Evolutionary conservation across 192 early-diverging fungal genomes (phyloP).

Genomic region (Backusella morwellensis): DNA sequence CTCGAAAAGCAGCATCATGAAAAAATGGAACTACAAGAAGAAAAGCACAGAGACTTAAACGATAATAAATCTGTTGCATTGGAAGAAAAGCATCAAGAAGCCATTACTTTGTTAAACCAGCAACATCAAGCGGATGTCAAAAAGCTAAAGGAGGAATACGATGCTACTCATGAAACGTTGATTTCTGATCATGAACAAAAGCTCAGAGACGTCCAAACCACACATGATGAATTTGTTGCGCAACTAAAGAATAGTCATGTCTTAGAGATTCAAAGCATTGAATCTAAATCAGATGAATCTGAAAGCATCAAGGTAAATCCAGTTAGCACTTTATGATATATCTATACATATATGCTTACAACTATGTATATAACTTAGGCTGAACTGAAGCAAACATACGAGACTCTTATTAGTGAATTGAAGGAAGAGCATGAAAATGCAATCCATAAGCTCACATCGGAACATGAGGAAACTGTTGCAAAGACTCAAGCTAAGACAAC

Average conservation of each 20-base stretch:
- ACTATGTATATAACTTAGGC: background rate
- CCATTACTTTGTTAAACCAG: background rate
- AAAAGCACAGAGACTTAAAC: background rate
- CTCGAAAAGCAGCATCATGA: background rate
- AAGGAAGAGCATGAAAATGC: constrained; percentile 9
- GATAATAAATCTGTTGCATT: background rate
- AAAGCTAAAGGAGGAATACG: background rate
- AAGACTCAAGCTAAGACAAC: background rate
- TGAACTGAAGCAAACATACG: background rate
- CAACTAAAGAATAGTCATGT: background rate
- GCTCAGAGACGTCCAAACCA: background rate
- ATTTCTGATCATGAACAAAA: background rate
- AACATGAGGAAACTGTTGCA: background rate
- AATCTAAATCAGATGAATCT: background rate
- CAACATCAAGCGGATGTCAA: background rate
- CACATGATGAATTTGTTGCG: background rate
- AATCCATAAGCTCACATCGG: background rate
- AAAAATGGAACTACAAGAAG: background rate
- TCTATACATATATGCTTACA: background rate
- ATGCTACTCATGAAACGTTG: background rate
- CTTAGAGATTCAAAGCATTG: background rate
- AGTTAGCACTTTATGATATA: background rate
- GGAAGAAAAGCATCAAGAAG: background rate
- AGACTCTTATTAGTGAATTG: background rate
- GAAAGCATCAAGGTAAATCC: background rate